phyloP scores from a whole-genome alignment of 148 eudicot genomes.

The Rhododendron ferrugineum region DNA sequence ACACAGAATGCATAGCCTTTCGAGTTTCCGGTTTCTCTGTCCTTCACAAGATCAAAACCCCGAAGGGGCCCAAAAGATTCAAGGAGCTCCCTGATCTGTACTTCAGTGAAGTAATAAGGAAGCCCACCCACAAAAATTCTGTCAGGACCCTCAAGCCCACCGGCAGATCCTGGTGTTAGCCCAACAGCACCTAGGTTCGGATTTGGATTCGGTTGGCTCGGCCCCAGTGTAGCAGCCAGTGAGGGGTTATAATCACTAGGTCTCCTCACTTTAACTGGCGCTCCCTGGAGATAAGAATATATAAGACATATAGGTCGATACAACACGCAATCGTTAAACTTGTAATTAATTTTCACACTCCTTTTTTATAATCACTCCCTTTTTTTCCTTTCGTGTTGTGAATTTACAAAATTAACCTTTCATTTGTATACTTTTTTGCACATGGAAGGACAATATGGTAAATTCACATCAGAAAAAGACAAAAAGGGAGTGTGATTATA shows the following conservation, averaged over 20 bases:
- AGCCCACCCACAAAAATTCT: conserved; percentile 93
- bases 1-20: conserved; percentile 99
- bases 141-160: conserved; percentile 99
- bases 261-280: conserved; percentile 90
- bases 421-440: too few relatives aligned
- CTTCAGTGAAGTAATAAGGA: conserved; percentile 94
- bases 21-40: conserved; percentile 94
- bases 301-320: neutral
- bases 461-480: too few relatives aligned
- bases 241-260: conserved; percentile 96
- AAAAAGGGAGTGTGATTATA: too few relatives aligned
- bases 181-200: conserved; percentile 92
- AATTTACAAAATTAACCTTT: too few relatives aligned
- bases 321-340: neutral
- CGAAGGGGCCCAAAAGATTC: conserved; percentile 87
- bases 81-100: conserved; percentile 82
- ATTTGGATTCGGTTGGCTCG: conserved; percentile 89
- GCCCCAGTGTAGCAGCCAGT: conserved; percentile 94
- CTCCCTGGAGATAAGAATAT: conserved; percentile 42
- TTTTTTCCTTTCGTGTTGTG: too few relatives aligned
- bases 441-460: too few relatives aligned
- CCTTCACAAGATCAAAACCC: conserved; percentile 96
- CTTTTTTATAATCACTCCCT: too few relatives aligned
- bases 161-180: conserved; percentile 78
- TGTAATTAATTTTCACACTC: neutral